Percentiles rank a stretch among this genome's conserved stretches.
Conservation (phyloP, 2,329 filamentous ascomycete species). For the Neoscytalidium dimidiatum region DNA sequence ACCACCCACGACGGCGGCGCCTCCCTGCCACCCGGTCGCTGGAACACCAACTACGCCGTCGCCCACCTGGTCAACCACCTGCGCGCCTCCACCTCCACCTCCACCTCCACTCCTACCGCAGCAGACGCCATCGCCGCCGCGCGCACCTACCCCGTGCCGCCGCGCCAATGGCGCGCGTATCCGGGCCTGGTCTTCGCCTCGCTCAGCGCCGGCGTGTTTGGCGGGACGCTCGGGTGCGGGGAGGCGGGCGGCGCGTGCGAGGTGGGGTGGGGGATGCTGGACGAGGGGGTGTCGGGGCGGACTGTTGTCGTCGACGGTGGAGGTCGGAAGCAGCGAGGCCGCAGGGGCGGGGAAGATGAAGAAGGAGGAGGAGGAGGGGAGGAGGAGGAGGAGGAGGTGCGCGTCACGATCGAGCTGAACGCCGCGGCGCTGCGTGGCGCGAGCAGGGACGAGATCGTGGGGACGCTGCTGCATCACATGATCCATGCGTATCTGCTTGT, state of each 20-base stretch:
- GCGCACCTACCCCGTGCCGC: conserved; percentile 22
- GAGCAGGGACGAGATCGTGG: conserved; percentile 36
- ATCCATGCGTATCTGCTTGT: conserved; percentile 48
- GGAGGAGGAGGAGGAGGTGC: not conserved
- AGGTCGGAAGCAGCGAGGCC: too few relatives aligned
- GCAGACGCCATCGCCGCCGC: conserved; percentile 26
- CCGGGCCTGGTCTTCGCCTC: conserved; percentile 39
- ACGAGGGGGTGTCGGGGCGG: conserved; percentile 32
- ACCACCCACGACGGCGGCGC: too few relatives aligned
- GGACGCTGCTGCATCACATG: conserved; percentile 47
- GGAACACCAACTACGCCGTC: conserved; percentile 46
- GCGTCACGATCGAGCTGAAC: conserved; percentile 41
- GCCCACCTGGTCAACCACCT: conserved; percentile 41
- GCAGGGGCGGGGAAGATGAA: too few relatives aligned
- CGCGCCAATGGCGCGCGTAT: conserved; percentile 29
- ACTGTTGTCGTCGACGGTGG: conserved; percentile 33
- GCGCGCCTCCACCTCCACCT: not conserved
- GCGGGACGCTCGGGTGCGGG: conserved; percentile 35
- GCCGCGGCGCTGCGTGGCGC: conserved; percentile 26
- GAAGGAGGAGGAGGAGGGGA: too few relatives aligned
- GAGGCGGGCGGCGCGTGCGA: conserved; percentile 36
- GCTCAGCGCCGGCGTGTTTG: conserved; percentile 40
- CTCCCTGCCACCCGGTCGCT: conserved; percentile 31
- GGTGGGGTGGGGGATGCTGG: conserved; percentile 32
- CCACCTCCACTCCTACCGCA: not conserved